phyloP scores from a whole-genome alignment of 2,329 filamentous ascomycete species.

The Colletotrichum gloeosporioides region DNA sequence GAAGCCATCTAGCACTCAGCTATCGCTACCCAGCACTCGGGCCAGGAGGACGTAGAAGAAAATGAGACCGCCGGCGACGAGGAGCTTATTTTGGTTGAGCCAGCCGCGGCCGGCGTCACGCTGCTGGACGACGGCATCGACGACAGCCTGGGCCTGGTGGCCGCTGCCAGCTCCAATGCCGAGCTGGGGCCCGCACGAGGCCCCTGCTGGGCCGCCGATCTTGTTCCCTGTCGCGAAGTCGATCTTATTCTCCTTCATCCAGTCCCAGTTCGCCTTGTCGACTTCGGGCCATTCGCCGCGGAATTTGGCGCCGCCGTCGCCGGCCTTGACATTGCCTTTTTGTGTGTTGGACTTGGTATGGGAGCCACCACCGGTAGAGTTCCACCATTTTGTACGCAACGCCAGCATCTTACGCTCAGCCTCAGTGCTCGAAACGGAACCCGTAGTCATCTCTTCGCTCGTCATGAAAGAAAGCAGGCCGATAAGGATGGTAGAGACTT shows the following conservation, averaged over 20 bases:
- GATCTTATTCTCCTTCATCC: slow-evolving; percentile 85
- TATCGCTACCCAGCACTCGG: slow-evolving; percentile 66
- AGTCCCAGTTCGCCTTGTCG: slow-evolving; percentile 88
- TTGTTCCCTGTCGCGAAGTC: slow-evolving; percentile 77
- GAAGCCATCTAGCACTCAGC: not conserved
- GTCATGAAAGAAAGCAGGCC: slow-evolving; percentile 98
- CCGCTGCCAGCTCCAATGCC: slow-evolving; percentile 67
- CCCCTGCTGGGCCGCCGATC: slow-evolving; percentile 48
- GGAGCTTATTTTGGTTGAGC: slow-evolving; percentile 80
- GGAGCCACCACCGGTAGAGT: slow-evolving; percentile 88
- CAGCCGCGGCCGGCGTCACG: slow-evolving; percentile 84
- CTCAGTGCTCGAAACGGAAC: slow-evolving; percentile 79
- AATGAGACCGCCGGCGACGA: slow-evolving; percentile 71
- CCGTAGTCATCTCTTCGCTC: slow-evolving; percentile 97
- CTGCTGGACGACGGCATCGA: slow-evolving; percentile 78
- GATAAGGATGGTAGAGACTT: slow-evolving; percentile 94
- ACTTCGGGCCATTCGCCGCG: slow-evolving; percentile 87
- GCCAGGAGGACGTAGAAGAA: slow-evolving; percentile 86
- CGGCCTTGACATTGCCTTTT: slow-evolving; percentile 86
- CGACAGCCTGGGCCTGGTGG: slow-evolving; percentile 70
- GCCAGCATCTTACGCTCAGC: slow-evolving; percentile 81
- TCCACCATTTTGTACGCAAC: slow-evolving; percentile 89
- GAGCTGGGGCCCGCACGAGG: slow-evolving; percentile 57
- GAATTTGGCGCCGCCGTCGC: slow-evolving; percentile 93
- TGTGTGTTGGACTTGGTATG: slow-evolving; percentile 59